Conservation (phyloP, 1,139 yeast genomes). For the Suhomyces anneliseae region DNA sequence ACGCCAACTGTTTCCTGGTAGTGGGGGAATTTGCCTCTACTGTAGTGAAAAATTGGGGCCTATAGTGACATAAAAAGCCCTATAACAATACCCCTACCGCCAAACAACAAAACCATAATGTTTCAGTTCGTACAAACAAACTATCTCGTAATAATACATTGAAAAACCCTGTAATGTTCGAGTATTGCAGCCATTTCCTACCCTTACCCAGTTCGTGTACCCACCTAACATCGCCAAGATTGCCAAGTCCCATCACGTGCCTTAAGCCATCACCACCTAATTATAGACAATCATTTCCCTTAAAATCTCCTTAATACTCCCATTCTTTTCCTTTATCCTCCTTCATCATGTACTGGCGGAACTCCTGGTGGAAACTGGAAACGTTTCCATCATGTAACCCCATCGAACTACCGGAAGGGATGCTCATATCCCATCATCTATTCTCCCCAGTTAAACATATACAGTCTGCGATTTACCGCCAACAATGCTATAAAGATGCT, state of each 20-base stretch:
- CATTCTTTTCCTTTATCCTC: neutral
- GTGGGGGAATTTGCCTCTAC: too few species aligned
- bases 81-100: too few species aligned
- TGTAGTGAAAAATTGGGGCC: too few species aligned
- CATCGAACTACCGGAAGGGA: constrained; percentile 33
- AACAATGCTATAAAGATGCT: constrained; percentile 35
- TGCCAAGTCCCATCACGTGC: neutral
- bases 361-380: constrained; percentile 24
- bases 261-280: neutral
- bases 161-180: neutral
- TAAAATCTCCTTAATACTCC: neutral
- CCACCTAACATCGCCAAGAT: neutral
- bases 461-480: constrained; percentile 29
- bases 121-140: too few species aligned
- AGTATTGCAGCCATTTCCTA: neutral
- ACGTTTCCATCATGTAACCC: constrained; percentile 35
- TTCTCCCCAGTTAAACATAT: constrained; percentile 24
- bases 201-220: neutral
- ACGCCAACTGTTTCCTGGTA: too few species aligned
- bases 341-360: constrained; percentile 40
- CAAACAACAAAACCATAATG: too few species aligned
- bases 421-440: constrained; percentile 32
- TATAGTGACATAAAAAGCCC: too few species aligned
- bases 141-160: too few species aligned
- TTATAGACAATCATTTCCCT: too few species aligned